Conservation (phyloP, 257 asterid species). For the Solanum acaule region DNA sequence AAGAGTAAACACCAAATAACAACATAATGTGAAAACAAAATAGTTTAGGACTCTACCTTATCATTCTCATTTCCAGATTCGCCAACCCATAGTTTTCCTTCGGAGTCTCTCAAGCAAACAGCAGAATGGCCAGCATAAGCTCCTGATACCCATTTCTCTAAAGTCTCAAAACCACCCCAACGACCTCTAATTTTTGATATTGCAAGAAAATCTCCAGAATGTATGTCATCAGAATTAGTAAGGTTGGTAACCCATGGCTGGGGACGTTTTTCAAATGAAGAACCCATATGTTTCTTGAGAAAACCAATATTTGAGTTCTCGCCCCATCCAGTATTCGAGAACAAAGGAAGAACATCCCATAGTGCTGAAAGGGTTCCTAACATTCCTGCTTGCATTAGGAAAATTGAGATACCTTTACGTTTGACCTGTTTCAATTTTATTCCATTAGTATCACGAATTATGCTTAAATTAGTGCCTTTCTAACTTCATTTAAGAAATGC, state of each 20-base stretch:
- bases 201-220: slow-evolving; percentile 80
- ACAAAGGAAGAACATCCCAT: slow-evolving; percentile 83
- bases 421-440: slow-evolving; percentile 39
- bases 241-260: slow-evolving; percentile 74
- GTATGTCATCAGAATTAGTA: slow-evolving; percentile 39
- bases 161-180: slow-evolving; percentile 91
- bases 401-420: slow-evolving; percentile 62
- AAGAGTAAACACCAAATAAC: not conserved
- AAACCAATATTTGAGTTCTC: slow-evolving; percentile 71
- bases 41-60: slow-evolving; percentile 32
- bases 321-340: slow-evolving; percentile 71
- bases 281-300: slow-evolving; percentile 78
- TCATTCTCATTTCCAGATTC: slow-evolving; percentile 89
- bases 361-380: slow-evolving; percentile 66
- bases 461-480: not conserved
- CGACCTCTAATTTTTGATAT: slow-evolving; percentile 80
- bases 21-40: not conserved
- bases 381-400: slow-evolving; percentile 87
- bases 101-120: slow-evolving; percentile 72
- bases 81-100: slow-evolving; percentile 86
- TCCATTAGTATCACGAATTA: not conserved
- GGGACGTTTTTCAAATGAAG: slow-evolving; percentile 66
- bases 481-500: not conserved
- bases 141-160: slow-evolving; percentile 91
- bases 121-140: slow-evolving; percentile 87